Evolutionary conservation across 1,284 basidiomycete species (phyloP).

Genomic region (Abortiporus biennis): DNA sequence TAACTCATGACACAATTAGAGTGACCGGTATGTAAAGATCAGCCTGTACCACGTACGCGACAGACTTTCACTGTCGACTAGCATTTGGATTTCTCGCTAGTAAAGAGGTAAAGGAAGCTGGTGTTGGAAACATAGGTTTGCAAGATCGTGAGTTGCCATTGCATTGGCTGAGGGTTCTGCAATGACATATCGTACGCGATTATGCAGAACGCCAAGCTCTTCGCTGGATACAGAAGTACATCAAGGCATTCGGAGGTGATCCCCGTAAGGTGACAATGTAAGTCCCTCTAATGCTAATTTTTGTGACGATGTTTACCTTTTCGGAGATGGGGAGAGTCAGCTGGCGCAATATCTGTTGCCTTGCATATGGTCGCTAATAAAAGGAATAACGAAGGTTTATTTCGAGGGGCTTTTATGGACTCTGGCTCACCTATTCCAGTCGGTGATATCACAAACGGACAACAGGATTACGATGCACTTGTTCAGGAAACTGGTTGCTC

Average conservation of each 20-base stretch:
- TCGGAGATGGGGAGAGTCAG: constrained; percentile 31
- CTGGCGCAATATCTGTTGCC: constrained; percentile 28
- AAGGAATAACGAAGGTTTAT: constrained; percentile 22
- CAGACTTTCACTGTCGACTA: constrained; percentile 1
- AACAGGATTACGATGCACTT: constrained; percentile 24
- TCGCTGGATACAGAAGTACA: constrained; percentile 36
- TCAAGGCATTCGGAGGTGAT: constrained; percentile 36
- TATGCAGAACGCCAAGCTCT: constrained; percentile 23
- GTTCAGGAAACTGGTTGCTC: constrained; percentile 24
- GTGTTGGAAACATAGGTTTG: constrained; percentile 31
- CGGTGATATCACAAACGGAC: constrained; percentile 21
- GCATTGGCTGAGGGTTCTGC: not conserved
- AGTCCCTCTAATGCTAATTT: constrained; percentile 5
- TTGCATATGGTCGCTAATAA: constrained; percentile 23
- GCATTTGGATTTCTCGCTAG: constrained; percentile 30
- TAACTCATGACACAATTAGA: not conserved
- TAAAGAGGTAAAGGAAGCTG: constrained; percentile 26
- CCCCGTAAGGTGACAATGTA: constrained; percentile 23
- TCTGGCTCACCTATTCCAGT: constrained; percentile 25
- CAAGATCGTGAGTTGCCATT: constrained; percentile 26
- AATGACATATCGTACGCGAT: not conserved
- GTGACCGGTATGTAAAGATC: not conserved
- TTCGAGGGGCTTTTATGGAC: constrained; percentile 27
- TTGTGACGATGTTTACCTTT: not conserved
- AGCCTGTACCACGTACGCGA: constrained; percentile 16